Percentiles rank a stretch among this genome's conserved stretches.
These are phyloP conservation scores for Monilinia polystroma DNA, from an alignment of 2,329 filamentous ascomycete genomes.

Conservation along the genomic window DNA sequence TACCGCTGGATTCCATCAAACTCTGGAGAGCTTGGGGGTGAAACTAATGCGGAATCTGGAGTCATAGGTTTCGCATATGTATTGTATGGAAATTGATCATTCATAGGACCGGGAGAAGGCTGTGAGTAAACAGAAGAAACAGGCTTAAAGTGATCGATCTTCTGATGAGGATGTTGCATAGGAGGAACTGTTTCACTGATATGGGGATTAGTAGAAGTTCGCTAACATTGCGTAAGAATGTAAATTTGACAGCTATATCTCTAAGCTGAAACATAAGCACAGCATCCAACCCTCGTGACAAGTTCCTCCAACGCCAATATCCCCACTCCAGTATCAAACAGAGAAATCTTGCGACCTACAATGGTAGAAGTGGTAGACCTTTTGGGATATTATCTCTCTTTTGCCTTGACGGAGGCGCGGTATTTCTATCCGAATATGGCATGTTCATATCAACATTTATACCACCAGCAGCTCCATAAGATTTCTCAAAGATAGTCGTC, in stretches of 20 bases:
- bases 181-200: conserved; percentile 29
- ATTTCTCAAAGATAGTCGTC: conserved; percentile 47
- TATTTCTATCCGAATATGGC: conserved; percentile 28
- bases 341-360: conserved; percentile 30
- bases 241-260: conserved; percentile 25
- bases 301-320: background rate
- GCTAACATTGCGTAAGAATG: conserved; percentile 26
- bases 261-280: conserved; percentile 25
- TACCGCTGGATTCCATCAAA: conserved; percentile 32
- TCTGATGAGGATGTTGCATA: conserved; percentile 31
- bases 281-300: conserved; percentile 15
- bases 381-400: conserved; percentile 34
- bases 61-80: conserved; percentile 39
- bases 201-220: conserved; percentile 27
- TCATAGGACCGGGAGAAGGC: conserved; percentile 45
- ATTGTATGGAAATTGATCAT: conserved; percentile 29
- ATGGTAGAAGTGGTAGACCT: conserved; percentile 27
- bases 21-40: conserved; percentile 47
- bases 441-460: conserved; percentile 33
- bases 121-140: conserved; percentile 63
- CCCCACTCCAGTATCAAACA: conserved; percentile 4
- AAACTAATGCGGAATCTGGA: conserved; percentile 41
- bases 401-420: conserved; percentile 30
- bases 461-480: conserved; percentile 43
- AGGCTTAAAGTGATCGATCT: conserved; percentile 45